Base-by-base conservation (phyloP, 306 rosid species). In the Phaseolus lunatus region DNA sequence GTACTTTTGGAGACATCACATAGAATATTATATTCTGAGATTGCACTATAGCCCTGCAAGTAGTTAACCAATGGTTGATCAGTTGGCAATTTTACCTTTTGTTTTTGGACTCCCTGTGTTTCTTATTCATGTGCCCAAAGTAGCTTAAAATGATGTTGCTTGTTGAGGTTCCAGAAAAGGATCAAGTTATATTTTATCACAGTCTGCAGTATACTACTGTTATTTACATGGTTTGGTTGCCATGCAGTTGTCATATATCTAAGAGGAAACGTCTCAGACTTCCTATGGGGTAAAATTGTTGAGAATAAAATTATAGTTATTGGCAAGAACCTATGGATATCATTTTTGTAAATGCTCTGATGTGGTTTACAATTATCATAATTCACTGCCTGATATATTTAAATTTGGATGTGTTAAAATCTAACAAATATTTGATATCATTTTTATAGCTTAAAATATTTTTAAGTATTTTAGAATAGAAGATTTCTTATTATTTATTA, bases 51-150 rank as follows among this genome's bases (percentile, higher is more conserved):
- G 20, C 39, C 18, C 48, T 31, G 27, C 73, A 52, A 41, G 50
- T 72, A 64, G 29, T 23, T 53, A 14, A 52, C 23, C 24, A 63
- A 41, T 72, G 37, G 19, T 64, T 43, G 73, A 7, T 66, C 68
- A 65, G 75, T 65, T 73, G 50, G 53, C 2, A 7, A 26, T 26
- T 49, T 72, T 62, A 23, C 19, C 18, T 15, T 57, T 78, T 52
- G 31, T 37, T 57, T 43, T 68, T 68, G 18, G 10, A 68, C 22
- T 18, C 43, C 11, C 0, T 43, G 18, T 29, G 58, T 43, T 41
- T 66, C 57, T 13, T 56, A 58, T 57, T 78, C 50, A 5, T 78
- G 61, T 29, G 7, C 39, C 81, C 49, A 41, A 57, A 54, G 31
- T 11, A 33, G 69, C 65, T 43, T 58, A 19, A 45, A 53, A 12